phyloP scores from a whole-genome alignment of 2,329 filamentous ascomycete genomes.

The Coniochaeta ligniaria region DNA sequence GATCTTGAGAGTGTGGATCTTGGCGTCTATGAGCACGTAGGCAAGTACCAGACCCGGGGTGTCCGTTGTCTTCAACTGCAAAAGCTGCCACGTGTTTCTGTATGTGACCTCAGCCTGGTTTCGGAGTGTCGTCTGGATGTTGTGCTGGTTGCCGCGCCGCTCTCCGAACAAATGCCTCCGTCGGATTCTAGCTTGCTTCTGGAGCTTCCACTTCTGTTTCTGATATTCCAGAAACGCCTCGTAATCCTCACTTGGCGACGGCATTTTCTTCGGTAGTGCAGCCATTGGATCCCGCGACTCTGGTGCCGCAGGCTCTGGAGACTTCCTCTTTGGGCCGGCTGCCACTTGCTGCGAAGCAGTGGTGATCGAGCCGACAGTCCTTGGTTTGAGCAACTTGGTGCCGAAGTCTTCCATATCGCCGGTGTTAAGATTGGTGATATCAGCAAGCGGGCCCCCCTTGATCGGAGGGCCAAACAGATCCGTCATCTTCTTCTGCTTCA shows the following conservation, averaged over 20 bases:
- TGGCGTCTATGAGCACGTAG: conserved; percentile 87
- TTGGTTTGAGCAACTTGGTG: conserved; percentile 58
- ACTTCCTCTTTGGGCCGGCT: conserved; percentile 62
- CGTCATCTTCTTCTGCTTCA: conserved; percentile 98
- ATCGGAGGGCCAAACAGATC: conserved; percentile 60
- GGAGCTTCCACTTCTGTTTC: conserved; percentile 98
- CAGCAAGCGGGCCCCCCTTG: conserved; percentile 58
- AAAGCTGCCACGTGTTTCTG: conserved; percentile 88
- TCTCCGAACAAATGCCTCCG: conserved; percentile 92
- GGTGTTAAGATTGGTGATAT: conserved; percentile 58
- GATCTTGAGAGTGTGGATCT: conserved; percentile 81
- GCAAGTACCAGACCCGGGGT: conserved; percentile 80
- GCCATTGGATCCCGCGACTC: conserved; percentile 73
- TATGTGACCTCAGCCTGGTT: conserved; percentile 89
- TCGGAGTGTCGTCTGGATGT: conserved; percentile 68
- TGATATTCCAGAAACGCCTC: conserved; percentile 84
- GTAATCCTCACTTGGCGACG: conserved; percentile 80
- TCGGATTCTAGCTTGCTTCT: conserved; percentile 80
- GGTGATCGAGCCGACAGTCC: conserved; percentile 46
- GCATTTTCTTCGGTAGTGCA: conserved; percentile 75
- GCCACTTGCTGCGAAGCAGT: conserved; percentile 48
- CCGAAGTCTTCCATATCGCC: conserved; percentile 78
- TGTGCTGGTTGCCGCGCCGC: conserved; percentile 59
- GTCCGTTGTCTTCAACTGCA: conserved; percentile 79
- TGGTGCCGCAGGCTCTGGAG: conserved; percentile 53